Conservation (phyloP, 148 eudicot species). For the Heliosperma pusillum region DNA sequence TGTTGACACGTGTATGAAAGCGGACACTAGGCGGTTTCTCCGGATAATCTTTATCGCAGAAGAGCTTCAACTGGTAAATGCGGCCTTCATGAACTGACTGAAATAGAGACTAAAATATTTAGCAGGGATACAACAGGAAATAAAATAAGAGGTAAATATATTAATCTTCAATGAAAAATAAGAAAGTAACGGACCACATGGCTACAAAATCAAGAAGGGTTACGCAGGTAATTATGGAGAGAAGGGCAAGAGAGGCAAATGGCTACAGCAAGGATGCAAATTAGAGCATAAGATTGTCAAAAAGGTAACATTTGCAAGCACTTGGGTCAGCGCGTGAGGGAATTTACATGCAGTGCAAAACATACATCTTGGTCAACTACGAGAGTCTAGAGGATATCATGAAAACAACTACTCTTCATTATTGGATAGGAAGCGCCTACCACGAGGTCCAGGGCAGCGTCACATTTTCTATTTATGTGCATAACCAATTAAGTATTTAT, state of each 20-base stretch:
- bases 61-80: constrained; percentile 58
- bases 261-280: background rate
- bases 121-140: background rate
- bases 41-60: constrained; percentile 66
- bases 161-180: background rate
- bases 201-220: background rate
- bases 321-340: background rate
- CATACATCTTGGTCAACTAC: background rate
- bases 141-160: background rate
- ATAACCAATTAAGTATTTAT: background rate
- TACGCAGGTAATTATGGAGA: background rate
- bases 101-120: constrained; percentile 12
- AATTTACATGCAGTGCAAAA: background rate
- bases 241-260: background rate
- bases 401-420: background rate
- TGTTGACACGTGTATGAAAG: constrained; percentile 56
- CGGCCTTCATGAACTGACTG: constrained; percentile 66
- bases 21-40: constrained; percentile 59
- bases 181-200: constrained; percentile 7
- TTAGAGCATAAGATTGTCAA: background rate
- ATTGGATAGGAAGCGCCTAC: background rate
- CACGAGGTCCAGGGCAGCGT: background rate
- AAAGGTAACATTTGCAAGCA: background rate
- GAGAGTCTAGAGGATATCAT: background rate
- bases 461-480: background rate